Percentiles rank a stretch among this genome's conserved stretches.
These are phyloP conservation scores for Glycine tomentella DNA, from an alignment of 306 rosid genomes.

Conservation along the genomic window DNA sequence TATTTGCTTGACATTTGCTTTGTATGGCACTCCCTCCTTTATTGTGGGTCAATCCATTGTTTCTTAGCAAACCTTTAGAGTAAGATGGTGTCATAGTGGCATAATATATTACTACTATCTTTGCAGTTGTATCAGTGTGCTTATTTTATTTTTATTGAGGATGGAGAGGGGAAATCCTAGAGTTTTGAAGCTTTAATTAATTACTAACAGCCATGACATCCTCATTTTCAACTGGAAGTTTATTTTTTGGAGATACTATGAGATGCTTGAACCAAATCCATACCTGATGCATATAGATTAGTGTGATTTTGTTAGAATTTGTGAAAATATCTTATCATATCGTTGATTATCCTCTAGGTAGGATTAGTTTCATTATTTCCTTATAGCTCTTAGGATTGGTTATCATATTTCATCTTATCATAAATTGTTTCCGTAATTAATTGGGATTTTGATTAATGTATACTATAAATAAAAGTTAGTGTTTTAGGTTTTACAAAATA, in stretches of 20 bases:
- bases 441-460: background rate
- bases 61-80: background rate
- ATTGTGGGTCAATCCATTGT: slow-evolving; percentile 18
- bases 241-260: slow-evolving; percentile 18
- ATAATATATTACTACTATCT: slow-evolving; percentile 10
- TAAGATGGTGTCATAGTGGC: slow-evolving; percentile 2
- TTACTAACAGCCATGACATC: slow-evolving; percentile 14
- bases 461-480: background rate
- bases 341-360: background rate
- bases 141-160: slow-evolving; percentile 16
- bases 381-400: background rate
- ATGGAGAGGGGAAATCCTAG: background rate
- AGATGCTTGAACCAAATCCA: slow-evolving; percentile 18
- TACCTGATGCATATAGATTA: slow-evolving; percentile 15
- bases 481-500: background rate
- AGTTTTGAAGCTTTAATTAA: slow-evolving; percentile 22
- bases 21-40: slow-evolving; percentile 22
- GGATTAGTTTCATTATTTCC: background rate
- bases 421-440: background rate
- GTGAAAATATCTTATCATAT: background rate
- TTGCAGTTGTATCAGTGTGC: slow-evolving; percentile 2
- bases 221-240: slow-evolving; percentile 36
- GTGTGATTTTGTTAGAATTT: background rate
- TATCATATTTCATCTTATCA: background rate
- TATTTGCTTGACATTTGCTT: slow-evolving; percentile 38